Percentiles rank a stretch among this genome's conserved stretches.
Conservation (phyloP, 768 basidiomycete species). For the Kwoniella mangroviensis region DNA sequence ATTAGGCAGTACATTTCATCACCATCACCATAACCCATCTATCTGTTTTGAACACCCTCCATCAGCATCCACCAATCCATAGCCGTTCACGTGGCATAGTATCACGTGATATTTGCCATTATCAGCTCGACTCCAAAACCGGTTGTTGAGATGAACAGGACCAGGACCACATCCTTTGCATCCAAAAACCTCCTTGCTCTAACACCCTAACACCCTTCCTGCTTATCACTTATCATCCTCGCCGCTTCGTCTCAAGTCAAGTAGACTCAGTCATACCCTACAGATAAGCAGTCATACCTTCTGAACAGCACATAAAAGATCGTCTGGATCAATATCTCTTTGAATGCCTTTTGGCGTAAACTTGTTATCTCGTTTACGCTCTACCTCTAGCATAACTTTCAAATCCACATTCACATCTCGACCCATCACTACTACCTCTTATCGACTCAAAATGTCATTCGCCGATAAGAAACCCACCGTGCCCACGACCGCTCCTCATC, state of each 20-base stretch:
- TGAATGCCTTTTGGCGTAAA: slow-evolving; percentile 13
- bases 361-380: slow-evolving; percentile 10
- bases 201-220: no score
- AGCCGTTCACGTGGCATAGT: background rate
- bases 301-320: background rate
- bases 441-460: slow-evolving; percentile 25
- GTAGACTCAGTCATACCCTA: background rate
- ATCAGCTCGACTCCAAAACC: background rate
- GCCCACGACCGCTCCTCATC: slow-evolving; percentile 45
- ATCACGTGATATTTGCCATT: slow-evolving; percentile 16
- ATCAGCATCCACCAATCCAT: background rate
- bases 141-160: background rate
- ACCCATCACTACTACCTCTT: background rate
- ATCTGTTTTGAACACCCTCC: no score
- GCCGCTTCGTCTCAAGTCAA: background rate
- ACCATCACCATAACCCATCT: no score
- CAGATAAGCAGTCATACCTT: background rate
- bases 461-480: slow-evolving; percentile 37
- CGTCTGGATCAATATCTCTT: background rate
- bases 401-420: no score
- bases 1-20: no score
- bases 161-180: no score
- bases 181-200: no score
- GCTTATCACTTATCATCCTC: no score
- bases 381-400: background rate